Conservation (phyloP, 768 basidiomycete species). For the Daedaleopsis nitida region DNA sequence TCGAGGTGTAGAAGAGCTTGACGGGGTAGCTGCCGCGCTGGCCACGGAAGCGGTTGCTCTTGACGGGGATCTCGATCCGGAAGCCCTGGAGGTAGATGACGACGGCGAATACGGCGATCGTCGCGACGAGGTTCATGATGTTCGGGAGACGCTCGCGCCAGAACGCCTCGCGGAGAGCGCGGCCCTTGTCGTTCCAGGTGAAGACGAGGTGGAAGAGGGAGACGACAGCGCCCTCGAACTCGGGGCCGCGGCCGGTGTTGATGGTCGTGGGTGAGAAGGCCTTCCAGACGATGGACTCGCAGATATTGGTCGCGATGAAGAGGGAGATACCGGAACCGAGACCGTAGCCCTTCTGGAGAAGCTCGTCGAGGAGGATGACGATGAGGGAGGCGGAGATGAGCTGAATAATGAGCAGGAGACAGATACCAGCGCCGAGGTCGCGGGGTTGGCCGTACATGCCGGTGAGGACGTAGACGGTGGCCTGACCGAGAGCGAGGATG, state of each 20-base stretch:
- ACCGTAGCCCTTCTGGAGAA: slow-evolving; percentile 98
- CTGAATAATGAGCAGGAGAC: slow-evolving; percentile 94
- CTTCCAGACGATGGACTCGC: slow-evolving; percentile 99
- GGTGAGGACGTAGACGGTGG: slow-evolving; percentile 94
- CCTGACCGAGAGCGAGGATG: slow-evolving; percentile 94
- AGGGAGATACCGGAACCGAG: slow-evolving; percentile 98
- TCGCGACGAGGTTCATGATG: slow-evolving; percentile 96
- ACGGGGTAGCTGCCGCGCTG: slow-evolving; percentile 94
- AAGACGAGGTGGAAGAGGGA: slow-evolving; percentile 97
- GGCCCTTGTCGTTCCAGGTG: slow-evolving; percentile 98
- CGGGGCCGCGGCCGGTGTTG: slow-evolving; percentile 97
- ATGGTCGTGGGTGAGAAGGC: slow-evolving; percentile 98
- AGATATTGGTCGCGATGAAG: slow-evolving; percentile 99
- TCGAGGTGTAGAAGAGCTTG: slow-evolving; percentile 98
- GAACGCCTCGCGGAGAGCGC: slow-evolving; percentile 96
- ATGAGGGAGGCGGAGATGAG: slow-evolving; percentile 92
- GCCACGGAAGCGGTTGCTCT: slow-evolving; percentile 95
- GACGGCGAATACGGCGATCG: slow-evolving; percentile 86
- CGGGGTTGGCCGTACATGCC: slow-evolving; percentile 95
- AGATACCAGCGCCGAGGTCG: slow-evolving; percentile 95
- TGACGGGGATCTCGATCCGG: slow-evolving; percentile 97
- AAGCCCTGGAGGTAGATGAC: slow-evolving; percentile 99
- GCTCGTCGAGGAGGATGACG: slow-evolving; percentile 97
- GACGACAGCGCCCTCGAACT: slow-evolving; percentile 97
- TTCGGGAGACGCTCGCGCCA: slow-evolving; percentile 97